Evolutionary conservation across 768 basidiomycete species (phyloP).

Genomic region (Suillus paluster): DNA sequence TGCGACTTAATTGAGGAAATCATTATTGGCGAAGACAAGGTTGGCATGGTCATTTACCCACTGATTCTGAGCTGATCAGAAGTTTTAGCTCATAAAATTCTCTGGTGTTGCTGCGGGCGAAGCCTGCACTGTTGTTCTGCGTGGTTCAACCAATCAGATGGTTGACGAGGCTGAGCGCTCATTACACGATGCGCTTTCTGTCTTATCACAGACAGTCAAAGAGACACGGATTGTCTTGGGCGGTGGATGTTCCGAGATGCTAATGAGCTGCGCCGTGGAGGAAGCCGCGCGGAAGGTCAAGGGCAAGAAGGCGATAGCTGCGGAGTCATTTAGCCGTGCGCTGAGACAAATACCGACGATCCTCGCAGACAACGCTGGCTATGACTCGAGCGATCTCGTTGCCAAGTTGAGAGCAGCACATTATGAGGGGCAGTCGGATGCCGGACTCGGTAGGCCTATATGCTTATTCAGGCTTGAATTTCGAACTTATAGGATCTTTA

Average conservation of each 20-base stretch:
- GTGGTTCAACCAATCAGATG: conserved; percentile 98
- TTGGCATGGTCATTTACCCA: conserved; percentile 33
- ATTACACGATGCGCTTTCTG: conserved; percentile 95
- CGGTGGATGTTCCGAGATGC: conserved; percentile 97
- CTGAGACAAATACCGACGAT: conserved; percentile 95
- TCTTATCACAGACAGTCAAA: conserved; percentile 96
- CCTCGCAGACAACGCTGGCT: conserved; percentile 96
- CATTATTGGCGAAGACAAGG: conserved; percentile 99
- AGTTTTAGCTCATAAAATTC: conserved; percentile 93
- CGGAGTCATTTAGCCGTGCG: conserved; percentile 88
- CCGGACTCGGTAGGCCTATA: conserved; percentile 76
- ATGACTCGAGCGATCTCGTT: conserved; percentile 96
- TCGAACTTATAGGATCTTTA: conserved; percentile 32
- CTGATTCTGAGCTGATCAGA: conserved; percentile 6
- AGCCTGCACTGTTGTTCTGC: conserved; percentile 96
- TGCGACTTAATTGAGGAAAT: conserved; percentile 98
- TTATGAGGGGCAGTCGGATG: conserved; percentile 84
- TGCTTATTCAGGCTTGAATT: neutral
- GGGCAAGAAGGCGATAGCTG: conserved; percentile 96
- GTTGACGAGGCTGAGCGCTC: conserved; percentile 99
- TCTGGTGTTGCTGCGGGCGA: conserved; percentile 98
- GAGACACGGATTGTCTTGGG: conserved; percentile 95
- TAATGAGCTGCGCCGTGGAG: conserved; percentile 95
- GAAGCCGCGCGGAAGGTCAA: conserved; percentile 81
- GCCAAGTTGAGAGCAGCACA: conserved; percentile 89